phyloP scores from a whole-genome alignment of 441 rosid species.

The Populus hybrid region DNA sequence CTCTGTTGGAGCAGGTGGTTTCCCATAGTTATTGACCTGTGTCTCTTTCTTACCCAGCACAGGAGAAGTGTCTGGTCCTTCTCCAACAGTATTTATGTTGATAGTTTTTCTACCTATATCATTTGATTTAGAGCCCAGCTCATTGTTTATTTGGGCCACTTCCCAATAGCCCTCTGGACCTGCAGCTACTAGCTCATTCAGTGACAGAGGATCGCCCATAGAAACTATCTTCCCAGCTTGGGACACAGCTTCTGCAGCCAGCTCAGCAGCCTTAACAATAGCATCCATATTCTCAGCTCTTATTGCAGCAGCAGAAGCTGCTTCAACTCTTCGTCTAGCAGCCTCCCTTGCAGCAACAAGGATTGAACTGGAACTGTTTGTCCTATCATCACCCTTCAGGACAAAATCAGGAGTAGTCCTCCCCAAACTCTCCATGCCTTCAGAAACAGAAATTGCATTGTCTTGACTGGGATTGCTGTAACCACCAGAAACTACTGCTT shows the following conservation, averaged over 20 bases:
- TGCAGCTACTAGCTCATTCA: conserved; percentile 59
- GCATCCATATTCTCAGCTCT: conserved; percentile 97
- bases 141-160: conserved; percentile 43
- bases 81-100: conserved; percentile 15
- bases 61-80: conserved; percentile 15
- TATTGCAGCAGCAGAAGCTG: conserved; percentile 86
- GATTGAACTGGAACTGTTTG: conserved; percentile 54
- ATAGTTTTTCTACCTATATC: conserved; percentile 24
- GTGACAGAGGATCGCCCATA: conserved; percentile 72
- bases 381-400: conserved; percentile 53
- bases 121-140: conserved; percentile 30
- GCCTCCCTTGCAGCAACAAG: conserved; percentile 88
- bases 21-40: neutral
- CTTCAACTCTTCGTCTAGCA: conserved; percentile 85
- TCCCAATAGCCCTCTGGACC: conserved; percentile 81
- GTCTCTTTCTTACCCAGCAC: neutral
- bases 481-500: conserved; percentile 48
- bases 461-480: conserved; percentile 27
- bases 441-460: conserved; percentile 30
- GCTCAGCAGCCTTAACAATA: conserved; percentile 90
- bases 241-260: conserved; percentile 91
- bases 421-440: conserved; percentile 32
- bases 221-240: conserved; percentile 94
- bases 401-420: conserved; percentile 58
- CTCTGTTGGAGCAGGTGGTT: conserved; percentile 27